Base-by-base conservation (phyloP, 1,139 yeast species). In the Nakaseomyces uthaithaninus region DNA sequence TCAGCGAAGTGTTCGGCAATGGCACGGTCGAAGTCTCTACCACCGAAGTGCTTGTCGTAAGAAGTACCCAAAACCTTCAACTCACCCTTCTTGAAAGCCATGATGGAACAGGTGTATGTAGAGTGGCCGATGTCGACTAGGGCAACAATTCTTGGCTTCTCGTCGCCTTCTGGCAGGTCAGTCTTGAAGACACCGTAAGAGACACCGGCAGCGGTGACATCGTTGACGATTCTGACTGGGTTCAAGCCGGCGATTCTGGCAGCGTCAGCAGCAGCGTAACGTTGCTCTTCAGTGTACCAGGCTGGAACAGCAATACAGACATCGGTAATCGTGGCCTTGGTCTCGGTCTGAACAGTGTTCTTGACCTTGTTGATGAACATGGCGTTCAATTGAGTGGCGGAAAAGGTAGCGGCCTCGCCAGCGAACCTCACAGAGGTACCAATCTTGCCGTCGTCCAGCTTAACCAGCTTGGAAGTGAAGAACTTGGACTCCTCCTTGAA, bases 121-220 rank as follows among this genome's bases (percentile, higher is more conserved):
- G 97, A 86, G 74, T 91, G 94, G 56, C 99, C 99, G 65, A 93
- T 85, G 67, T 91, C 99, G 46, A 91, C 78, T 58, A 91, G 84
- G 33, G 94, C 96, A 54, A 91, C 86, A 61, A 76, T 82, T 71
- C 83, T 80, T 59, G 91, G 82, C 66, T 81, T 83, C 66, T 86
- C 96, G 25, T 58, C 62, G 37, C 52, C 59, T 52, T 84, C 86
- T 65, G 95, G 91, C 55, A 91, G 84, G 60, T 85, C 93, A 44
- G 84, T 79, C 77, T 91, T 89, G 80, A 91, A 91, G 48, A 91
- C 96, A 73, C 98, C 98, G 71, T 91, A 93, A 54, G 96, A 94
- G 52, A 93, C 95, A 54, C 96, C 97, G 45, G 98, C 98, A 47
- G 98, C 97, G 45, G 98, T 89, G 50, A 85, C 80, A 65, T 91